phyloP scores from a whole-genome alignment of 2,329 filamentous ascomycete genomes.

The Nemania serpens region DNA sequence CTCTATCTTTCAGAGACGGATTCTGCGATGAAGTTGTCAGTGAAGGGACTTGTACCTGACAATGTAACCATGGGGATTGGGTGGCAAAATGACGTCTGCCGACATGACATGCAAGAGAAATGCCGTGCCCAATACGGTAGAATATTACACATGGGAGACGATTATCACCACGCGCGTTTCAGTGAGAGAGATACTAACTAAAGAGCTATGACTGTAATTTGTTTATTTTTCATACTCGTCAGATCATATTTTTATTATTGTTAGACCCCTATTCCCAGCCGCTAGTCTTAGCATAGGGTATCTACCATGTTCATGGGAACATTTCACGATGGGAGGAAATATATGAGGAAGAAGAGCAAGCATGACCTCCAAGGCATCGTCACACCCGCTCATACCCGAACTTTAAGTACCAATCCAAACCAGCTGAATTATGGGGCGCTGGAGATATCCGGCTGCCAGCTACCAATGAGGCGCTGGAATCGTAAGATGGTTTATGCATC shows the following conservation, averaged over 20 bases:
- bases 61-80: conserved; percentile 5
- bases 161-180: too few relatives aligned
- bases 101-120: conserved; percentile 18
- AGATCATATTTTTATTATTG: too few relatives aligned
- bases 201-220: neutral
- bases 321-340: neutral
- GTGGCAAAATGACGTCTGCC: conserved; percentile 29
- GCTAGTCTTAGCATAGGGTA: too few relatives aligned
- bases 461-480: conserved; percentile 11
- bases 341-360: neutral
- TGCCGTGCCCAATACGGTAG: conserved; percentile 7
- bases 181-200: too few relatives aligned
- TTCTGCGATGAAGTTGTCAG: neutral
- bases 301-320: neutral
- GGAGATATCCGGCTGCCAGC: conserved; percentile 19
- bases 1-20: neutral
- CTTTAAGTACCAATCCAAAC: conserved; percentile 16
- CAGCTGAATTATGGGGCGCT: conserved; percentile 24
- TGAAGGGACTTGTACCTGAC: neutral
- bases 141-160: too few relatives aligned
- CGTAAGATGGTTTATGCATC: conserved; percentile 19
- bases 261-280: too few relatives aligned
- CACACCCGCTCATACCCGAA: conserved; percentile 12
- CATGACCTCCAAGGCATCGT: conserved; percentile 1
- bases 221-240: too few relatives aligned